Base-by-base conservation (phyloP, 2,329 filamentous ascomycete genomes). In the Ascochyta viciae-villosae region DNA sequence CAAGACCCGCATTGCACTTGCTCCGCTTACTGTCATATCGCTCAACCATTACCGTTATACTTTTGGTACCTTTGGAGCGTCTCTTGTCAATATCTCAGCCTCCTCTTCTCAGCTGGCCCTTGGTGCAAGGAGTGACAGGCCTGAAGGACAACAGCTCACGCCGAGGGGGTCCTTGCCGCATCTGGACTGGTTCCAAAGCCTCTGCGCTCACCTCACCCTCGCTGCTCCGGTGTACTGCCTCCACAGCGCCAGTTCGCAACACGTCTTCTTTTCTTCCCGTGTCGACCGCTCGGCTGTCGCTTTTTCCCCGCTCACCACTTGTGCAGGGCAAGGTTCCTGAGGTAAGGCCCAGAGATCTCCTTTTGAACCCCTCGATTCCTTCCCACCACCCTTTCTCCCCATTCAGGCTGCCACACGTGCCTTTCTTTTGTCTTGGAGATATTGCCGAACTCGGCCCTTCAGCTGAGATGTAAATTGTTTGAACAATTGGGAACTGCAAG, bases 321-420 rank as follows among this genome's bases (percentile, higher is more conserved):
- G 63, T 64, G 54, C 63, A 57, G 52, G 44, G 44, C 59, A 54
- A 50, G 37, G 51, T 39, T 59, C 55, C 60, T 46, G 54, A 69
- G 65, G 69, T 72, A 72, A 74, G 70, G 64, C 64, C 29, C 52
- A 48, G 50, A 49, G 44, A 58, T 59, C 56, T 59, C 54, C 37
- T 60, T 61, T 35, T 31, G 37, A 44, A 47, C 48, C 52, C 47
- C 54, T 53, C 53, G 43, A 54, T 60, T 50, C 51, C 55, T 42
- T 59, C 48, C 49, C 43, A 49, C 40, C 62, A 51, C 57, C 58
- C 41, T 62, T 57, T 48, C n/a, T 41, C 41, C 48, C n/a, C 26
- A 22, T 33, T 27, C 19, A 24, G 26, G 22, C 40, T 19, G 23
- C 44, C 48, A 37, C 57, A 57, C 54, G 44, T 57, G 54, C 43